These are phyloP conservation scores for Dipodascus geniculatus DNA, from an alignment of 805 yeast genomes.

Conservation along the genomic window DNA sequence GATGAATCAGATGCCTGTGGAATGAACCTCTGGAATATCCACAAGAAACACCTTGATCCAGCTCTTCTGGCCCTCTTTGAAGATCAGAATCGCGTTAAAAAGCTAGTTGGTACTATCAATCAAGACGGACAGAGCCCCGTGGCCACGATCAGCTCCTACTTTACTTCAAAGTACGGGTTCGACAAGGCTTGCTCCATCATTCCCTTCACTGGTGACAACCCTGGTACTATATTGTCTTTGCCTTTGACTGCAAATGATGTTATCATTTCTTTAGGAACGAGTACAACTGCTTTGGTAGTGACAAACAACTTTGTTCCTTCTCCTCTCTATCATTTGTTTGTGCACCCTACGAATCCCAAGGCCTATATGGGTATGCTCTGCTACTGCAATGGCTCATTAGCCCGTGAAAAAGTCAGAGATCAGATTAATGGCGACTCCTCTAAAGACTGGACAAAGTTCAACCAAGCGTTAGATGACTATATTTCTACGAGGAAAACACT, in stretches of 20 bases:
- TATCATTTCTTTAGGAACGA: slow-evolving; percentile 75
- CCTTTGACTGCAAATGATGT: slow-evolving; percentile 70
- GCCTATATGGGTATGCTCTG: slow-evolving; percentile 93
- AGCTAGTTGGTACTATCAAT: slow-evolving; percentile 26
- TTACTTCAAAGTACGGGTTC: slow-evolving; percentile 54
- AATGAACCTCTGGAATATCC: slow-evolving; percentile 74
- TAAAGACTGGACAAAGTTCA: slow-evolving; percentile 21
- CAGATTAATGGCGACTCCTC: slow-evolving; percentile 31
- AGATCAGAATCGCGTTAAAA: slow-evolving; percentile 26
- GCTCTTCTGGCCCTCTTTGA: slow-evolving; percentile 37
- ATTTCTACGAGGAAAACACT: slow-evolving; percentile 3
- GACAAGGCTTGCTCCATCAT: slow-evolving; percentile 40
- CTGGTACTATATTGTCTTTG: slow-evolving; percentile 76
- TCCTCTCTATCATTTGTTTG: slow-evolving; percentile 72
- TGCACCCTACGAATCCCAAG: slow-evolving; percentile 68
- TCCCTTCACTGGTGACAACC: slow-evolving; percentile 83
- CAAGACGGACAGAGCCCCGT: slow-evolving; percentile 34
- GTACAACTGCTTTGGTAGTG: slow-evolving; percentile 77
- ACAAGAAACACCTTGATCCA: slow-evolving; percentile 42
- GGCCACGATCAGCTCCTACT: slow-evolving; percentile 49
- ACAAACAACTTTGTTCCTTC: slow-evolving; percentile 72
- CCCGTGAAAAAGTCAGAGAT: slow-evolving; percentile 68
- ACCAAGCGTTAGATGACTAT: slow-evolving; percentile 7
- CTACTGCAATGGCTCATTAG: slow-evolving; percentile 82
- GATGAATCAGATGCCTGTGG: slow-evolving; percentile 91